phyloP scores from a whole-genome alignment of 176 grass and related monocot species.

The Zea luxurians region DNA sequence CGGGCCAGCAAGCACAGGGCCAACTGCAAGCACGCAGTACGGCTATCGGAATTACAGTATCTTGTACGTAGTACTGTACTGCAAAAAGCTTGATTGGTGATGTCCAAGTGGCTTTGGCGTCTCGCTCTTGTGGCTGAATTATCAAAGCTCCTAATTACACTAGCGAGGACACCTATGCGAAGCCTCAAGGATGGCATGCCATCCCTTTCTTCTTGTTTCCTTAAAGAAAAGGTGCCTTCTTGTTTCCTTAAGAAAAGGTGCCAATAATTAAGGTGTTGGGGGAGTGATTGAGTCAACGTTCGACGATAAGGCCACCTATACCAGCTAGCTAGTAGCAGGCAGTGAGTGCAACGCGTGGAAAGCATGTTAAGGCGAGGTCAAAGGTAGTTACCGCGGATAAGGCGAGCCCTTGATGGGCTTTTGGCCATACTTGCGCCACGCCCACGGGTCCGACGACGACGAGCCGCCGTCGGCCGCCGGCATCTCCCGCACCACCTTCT shows the following conservation, averaged over 20 bases:
- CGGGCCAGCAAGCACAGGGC: not conserved
- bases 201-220: not conserved
- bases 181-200: not conserved
- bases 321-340: not conserved
- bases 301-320: not conserved
- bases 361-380: slow-evolving; percentile 3
- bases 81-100: slow-evolving; percentile 1
- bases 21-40: slow-evolving; percentile 1
- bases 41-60: not conserved
- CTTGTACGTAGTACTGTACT: not conserved
- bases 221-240: not conserved
- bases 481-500: slow-evolving; percentile 83
- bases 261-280: not conserved
- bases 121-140: not conserved
- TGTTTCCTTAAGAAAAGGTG: not conserved
- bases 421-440: slow-evolving; percentile 99
- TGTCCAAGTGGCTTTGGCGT: not conserved
- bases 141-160: not conserved
- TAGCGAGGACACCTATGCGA: too few species aligned
- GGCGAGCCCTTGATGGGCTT: slow-evolving; percentile 99
- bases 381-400: slow-evolving; percentile 72
- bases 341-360: slow-evolving; percentile 30
- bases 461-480: slow-evolving; percentile 66
- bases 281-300: slow-evolving; percentile 18
- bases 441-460: slow-evolving; percentile 78